These are phyloP conservation scores for Paecilomyces formosus DNA, from an alignment of 2,329 filamentous ascomycete species.

Conservation along the genomic window DNA sequence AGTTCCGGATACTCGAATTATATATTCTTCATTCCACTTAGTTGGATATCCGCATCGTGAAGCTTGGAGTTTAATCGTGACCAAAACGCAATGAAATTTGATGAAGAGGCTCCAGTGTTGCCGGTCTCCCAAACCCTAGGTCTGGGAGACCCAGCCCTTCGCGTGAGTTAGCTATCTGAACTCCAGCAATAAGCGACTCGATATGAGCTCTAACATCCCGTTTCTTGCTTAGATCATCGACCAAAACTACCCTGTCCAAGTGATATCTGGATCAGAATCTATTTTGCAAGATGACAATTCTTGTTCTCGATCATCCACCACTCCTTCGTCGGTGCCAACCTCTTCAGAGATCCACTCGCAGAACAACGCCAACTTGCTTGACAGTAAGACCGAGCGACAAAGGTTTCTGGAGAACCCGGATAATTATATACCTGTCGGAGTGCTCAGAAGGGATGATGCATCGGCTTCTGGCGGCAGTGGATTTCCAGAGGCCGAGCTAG, in stretches of 20 bases:
- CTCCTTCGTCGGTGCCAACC: neutral
- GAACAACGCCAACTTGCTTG: neutral
- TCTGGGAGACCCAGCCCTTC: neutral
- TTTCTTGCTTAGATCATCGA: neutral
- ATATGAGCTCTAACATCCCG: neutral
- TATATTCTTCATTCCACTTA: neutral
- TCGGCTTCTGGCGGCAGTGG: neutral
- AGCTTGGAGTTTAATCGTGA: neutral
- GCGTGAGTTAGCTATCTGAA: neutral
- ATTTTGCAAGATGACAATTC: neutral
- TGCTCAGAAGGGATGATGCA: constrained; percentile 13
- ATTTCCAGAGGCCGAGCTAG: constrained; percentile 16
- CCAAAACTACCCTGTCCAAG: neutral
- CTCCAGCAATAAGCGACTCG: neutral
- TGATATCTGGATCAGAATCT: neutral
- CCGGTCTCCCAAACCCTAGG: neutral
- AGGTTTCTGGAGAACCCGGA: constrained; percentile 7
- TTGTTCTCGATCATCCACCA: neutral
- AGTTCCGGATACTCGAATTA: neutral
- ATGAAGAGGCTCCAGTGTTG: neutral
- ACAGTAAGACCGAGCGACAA: constrained; percentile 4
- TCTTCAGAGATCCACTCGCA: neutral
- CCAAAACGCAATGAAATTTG: neutral
- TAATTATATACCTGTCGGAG: constrained; percentile 24
- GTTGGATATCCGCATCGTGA: neutral